A percentile compares a stretch with the other conserved stretches of the same genome.
phyloP scores from a whole-genome alignment of 2,329 filamentous ascomycete genomes.

The Botrytis byssoidea region DNA sequence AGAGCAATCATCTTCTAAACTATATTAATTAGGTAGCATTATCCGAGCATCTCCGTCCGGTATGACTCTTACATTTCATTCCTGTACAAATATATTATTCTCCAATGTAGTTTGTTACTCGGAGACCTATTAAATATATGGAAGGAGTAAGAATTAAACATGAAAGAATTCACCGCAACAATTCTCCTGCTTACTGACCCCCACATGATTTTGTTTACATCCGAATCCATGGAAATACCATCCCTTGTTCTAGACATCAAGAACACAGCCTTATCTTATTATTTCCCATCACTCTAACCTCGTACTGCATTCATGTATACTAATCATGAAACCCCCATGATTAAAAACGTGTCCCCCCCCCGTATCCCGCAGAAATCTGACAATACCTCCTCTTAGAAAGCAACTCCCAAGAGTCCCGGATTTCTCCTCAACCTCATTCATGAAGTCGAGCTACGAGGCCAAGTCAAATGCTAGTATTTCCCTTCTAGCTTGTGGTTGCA shows the following conservation, averaged over 20 bases:
- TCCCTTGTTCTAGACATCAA: not conserved
- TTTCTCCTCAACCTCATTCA: not conserved
- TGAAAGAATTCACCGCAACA: constrained; percentile 4
- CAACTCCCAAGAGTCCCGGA: not conserved
- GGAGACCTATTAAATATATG: not conserved
- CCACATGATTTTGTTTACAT: not conserved
- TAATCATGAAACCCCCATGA: not conserved
- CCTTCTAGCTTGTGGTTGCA: not conserved
- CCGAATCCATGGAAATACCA: not conserved
- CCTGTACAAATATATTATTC: not conserved
- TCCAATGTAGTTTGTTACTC: not conserved
- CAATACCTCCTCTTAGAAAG: no score
- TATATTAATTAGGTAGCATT: not conserved
- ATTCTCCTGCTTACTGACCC: not conserved
- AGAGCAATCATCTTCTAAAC: not conserved
- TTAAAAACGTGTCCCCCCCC: not conserved
- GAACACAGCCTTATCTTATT: constrained; percentile 4
- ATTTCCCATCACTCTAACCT: not conserved
- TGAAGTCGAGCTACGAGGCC: not conserved
- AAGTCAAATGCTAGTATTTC: not conserved
- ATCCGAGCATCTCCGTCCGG: not conserved
- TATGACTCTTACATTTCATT: not conserved
- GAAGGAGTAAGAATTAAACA: not conserved
- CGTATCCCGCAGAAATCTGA: not conserved
- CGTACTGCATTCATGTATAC: not conserved